Conservation (phyloP, 371 early-diverging fungal species). For the Capniomyces stellatus region DNA sequence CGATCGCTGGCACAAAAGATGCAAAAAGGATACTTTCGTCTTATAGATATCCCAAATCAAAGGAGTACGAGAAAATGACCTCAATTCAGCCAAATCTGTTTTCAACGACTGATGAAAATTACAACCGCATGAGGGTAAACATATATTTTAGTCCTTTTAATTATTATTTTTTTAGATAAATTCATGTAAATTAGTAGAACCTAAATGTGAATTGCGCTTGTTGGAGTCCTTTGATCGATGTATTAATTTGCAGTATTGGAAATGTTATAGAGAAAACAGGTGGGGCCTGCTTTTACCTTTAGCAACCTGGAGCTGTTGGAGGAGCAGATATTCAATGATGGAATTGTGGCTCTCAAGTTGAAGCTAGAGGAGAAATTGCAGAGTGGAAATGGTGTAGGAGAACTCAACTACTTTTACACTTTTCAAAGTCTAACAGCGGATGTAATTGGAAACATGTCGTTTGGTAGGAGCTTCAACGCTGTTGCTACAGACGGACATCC, state of each 20-base stretch:
- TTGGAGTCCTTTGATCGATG: too few species aligned
- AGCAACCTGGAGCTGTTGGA: background rate
- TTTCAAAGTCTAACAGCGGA: slow-evolving; percentile 14
- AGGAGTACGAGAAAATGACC: slow-evolving; percentile 8
- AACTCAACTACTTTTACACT: slow-evolving; percentile 11
- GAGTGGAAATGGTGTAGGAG: background rate
- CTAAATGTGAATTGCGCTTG: too few species aligned
- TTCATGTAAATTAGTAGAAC: background rate
- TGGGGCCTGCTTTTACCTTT: slow-evolving; percentile 3
- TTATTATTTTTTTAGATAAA: too few species aligned
- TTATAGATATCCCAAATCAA: slow-evolving; percentile 14
- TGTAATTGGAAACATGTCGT: slow-evolving; percentile 15
- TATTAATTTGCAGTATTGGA: too few species aligned
- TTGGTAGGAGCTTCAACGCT: slow-evolving; percentile 13
- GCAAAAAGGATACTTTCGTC: slow-evolving; percentile 11
- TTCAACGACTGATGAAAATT: slow-evolving; percentile 9
- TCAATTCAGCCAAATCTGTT: slow-evolving; percentile 6
- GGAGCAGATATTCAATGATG: background rate
- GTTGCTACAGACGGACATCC: background rate
- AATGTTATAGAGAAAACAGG: slow-evolving; percentile 4
- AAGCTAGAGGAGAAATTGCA: background rate
- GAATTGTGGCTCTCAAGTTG: background rate
- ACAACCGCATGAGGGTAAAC: slow-evolving; percentile 8
- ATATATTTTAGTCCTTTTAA: too few species aligned
- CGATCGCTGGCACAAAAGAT: slow-evolving; percentile 8